Evolutionary conservation across 495 filamentous ascomycete species (phyloP), one percentile per base, ranked within the genome.

Genomic region (Daldinia concentrica): DNA sequence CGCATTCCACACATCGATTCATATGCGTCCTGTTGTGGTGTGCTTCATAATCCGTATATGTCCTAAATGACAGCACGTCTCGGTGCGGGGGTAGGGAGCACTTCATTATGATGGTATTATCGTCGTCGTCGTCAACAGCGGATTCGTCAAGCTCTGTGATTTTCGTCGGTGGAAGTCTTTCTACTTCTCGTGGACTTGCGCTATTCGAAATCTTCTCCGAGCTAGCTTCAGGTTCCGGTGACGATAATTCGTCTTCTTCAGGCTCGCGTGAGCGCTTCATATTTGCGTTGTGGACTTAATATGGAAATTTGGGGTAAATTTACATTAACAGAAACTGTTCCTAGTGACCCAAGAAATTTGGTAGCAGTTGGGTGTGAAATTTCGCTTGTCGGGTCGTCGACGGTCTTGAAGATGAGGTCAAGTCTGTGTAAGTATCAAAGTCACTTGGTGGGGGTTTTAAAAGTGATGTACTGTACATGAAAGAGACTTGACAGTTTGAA

Each of bases 21-120:
- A 87, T 88, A 78, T 99, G 95, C 0, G 85, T 78, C 74, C 93
- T 90, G 22, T 83, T 82, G 77, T 98, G 97, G 77, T 99, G 95
- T 30, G 90, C 79, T 70, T 98, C 95, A 74, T 94, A 98, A 15
- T 94, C 93, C 48, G 90, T 88, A 76, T 92, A 94, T 0, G 91
- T 88, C 15, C 82, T 61, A 74, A 99, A 98, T 1, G 81, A 79
- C 29, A 93, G 69, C 1, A 87, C 85, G 61, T 91, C 86, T 65
- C 83, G 82, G 77, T 97, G 94, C 4, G 91, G 91, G 45, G 93
- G 92, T 17, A 97, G 86, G 14, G 88, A 89, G 81, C 94, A 97
- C 77, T 81, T 86, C 89, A 94, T 93, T 22, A 86, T 80, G 71
- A 78, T 54, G 15, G 70, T 62, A 43, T 32, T 63, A 30, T n/a